Conservation (phyloP, 1,284 basidiomycete genomes). For the Cronartium ribicola region DNA sequence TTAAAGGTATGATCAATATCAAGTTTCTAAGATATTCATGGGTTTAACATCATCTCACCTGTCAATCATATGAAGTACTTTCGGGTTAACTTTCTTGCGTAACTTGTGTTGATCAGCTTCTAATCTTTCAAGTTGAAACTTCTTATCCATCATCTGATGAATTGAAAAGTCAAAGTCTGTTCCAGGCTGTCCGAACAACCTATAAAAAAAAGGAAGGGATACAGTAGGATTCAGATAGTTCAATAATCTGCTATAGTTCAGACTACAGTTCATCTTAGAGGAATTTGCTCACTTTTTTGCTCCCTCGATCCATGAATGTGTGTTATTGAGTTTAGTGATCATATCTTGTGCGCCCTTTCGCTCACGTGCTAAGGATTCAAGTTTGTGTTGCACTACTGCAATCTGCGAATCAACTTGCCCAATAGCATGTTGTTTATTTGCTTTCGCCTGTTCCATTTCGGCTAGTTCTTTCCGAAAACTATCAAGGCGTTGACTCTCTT, state of each 20-base stretch:
- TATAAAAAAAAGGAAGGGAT: slow-evolving; percentile 42
- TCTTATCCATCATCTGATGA: slow-evolving; percentile 65
- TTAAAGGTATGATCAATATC: neutral
- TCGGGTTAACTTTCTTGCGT: slow-evolving; percentile 93
- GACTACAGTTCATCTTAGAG: no score
- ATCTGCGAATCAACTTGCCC: slow-evolving; percentile 67
- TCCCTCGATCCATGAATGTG: slow-evolving; percentile 80
- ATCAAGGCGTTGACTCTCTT: slow-evolving; percentile 77
- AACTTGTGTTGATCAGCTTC: slow-evolving; percentile 75
- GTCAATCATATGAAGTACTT: slow-evolving; percentile 94
- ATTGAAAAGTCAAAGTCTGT: slow-evolving; percentile 76
- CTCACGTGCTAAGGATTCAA: slow-evolving; percentile 56
- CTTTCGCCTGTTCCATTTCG: slow-evolving; percentile 73
- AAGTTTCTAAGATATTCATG: neutral
- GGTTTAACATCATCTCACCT: slow-evolving; percentile 58
- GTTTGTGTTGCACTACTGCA: slow-evolving; percentile 60
- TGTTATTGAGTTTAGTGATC: slow-evolving; percentile 64
- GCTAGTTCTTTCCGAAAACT: slow-evolving; percentile 83
- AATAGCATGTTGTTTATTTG: slow-evolving; percentile 72
- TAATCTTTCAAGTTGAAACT: slow-evolving; percentile 68
- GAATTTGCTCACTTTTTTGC: slow-evolving; percentile 67
- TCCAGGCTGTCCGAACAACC: slow-evolving; percentile 73
- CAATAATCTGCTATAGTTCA: neutral
- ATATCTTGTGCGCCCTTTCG: slow-evolving; percentile 48
- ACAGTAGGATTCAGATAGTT: neutral